A percentile compares a stretch with the other conserved stretches of the same genome.
These are phyloP conservation scores for Puccinia polysora DNA, from an alignment of 1,284 basidiomycete species.

Conservation along the genomic window DNA sequence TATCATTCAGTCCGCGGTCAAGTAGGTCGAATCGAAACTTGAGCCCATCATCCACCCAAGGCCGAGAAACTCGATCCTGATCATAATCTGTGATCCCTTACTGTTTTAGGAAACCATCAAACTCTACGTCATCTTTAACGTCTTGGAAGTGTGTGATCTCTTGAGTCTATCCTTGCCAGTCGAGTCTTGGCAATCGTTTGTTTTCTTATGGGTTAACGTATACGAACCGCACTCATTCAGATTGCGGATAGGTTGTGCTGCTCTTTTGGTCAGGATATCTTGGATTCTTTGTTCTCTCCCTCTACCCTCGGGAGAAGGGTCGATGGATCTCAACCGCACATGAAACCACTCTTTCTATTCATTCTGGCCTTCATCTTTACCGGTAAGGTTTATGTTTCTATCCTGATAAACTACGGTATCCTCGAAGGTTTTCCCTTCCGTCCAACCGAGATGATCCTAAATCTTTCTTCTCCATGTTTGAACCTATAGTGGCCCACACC, in stretches of 20 bases:
- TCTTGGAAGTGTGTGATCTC: slow-evolving; percentile 66
- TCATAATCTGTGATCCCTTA: neutral
- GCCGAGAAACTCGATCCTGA: too few species aligned
- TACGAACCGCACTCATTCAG: slow-evolving; percentile 55
- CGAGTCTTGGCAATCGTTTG: slow-evolving; percentile 6
- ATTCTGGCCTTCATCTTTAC: slow-evolving; percentile 75
- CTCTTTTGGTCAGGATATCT: slow-evolving; percentile 93
- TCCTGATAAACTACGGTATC: too few species aligned
- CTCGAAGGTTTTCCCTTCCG: too few species aligned
- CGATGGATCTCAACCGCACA: slow-evolving; percentile 55
- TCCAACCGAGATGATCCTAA: too few species aligned
- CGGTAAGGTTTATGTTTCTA: slow-evolving; percentile 58
- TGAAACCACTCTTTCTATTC: slow-evolving; percentile 81
- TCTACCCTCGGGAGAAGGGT: slow-evolving; percentile 68
- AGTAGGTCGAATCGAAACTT: slow-evolving; percentile 47
- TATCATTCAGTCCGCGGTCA: slow-evolving; percentile 99
- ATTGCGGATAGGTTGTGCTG: slow-evolving; percentile 92
- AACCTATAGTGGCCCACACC: slow-evolving; percentile 68
- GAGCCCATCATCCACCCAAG: neutral
- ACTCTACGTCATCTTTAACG: slow-evolving; percentile 98
- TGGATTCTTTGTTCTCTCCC: slow-evolving; percentile 91
- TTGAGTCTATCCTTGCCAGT: neutral
- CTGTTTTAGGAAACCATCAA: slow-evolving; percentile 74
- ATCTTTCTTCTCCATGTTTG: too few species aligned
- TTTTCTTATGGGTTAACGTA: neutral